Base-by-base conservation (phyloP, 1,284 basidiomycete genomes). In the Leccinum solheimii region DNA sequence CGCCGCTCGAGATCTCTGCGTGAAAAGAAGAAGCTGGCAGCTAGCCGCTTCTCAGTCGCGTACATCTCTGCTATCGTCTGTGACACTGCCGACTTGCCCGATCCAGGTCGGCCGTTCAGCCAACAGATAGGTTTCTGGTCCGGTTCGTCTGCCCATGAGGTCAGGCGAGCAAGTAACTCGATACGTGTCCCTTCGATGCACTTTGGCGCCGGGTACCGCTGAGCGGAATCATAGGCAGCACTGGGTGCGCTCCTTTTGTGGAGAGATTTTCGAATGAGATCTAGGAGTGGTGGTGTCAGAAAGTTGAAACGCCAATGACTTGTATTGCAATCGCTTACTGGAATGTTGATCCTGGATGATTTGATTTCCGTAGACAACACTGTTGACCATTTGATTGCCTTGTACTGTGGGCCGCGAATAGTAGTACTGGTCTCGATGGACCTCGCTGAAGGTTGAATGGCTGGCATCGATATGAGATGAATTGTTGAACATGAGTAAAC, bases 391-490 rank as follows among this genome's bases (percentile, higher is more conserved):
- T 23, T 64, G 61, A 49, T 65, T 61, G 1, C 68, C 68, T 8
- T 66, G 62, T 7, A 69, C 52, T 50, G 54, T 32, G 68, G 49
- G 36, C 16, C 50, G 21, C 5, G 66, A 65, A 48, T 60, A 38
- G n/a, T 66, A 16, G 26, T 67, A 30, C 26, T 70, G 67, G 34
- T 70, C 64, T 26, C 58, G 57, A 34, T 68, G 68, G 30, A 68
- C 68, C 30, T 69, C 67, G 27, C 62, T 70, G 45, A 69, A 69
- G 11, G 64, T 68, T 4, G 68, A 70, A 64, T 70, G 65, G 10
- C 68, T 69, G 16, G 61, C 69, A 57, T 70, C 67, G 56, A 69
- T 13, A 11, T 69, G 48, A 30, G 64, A 68, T n/a, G 68, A 26
- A 26, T 65, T 69, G 45, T 67, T 70, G 68, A 69, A 70, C 68